Evolutionary conservation across 2,329 filamentous ascomycete genomes (phyloP).

Genomic region (Cladophialophora yegresii): DNA sequence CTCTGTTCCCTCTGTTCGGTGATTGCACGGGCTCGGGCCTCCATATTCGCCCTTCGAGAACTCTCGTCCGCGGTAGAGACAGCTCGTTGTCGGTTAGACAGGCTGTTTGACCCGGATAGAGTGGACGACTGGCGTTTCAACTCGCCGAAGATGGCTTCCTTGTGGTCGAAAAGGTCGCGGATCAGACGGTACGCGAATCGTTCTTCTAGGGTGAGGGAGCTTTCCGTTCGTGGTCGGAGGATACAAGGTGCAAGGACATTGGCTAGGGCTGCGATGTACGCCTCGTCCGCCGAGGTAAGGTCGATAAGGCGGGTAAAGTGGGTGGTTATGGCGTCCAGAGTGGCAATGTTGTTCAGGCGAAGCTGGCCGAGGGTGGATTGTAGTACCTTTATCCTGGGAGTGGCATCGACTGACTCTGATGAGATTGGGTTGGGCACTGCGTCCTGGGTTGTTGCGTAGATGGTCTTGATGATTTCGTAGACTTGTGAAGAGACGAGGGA

Average conservation of each 20-base stretch:
- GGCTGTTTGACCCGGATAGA: conserved; percentile 28
- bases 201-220: conserved; percentile 90
- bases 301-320: conserved; percentile 97
- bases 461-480: conserved; percentile 97
- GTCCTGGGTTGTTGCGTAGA: conserved; percentile 83
- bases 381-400: conserved; percentile 74
- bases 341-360: conserved; percentile 94
- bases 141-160: conserved; percentile 92
- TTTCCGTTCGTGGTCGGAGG: conserved; percentile 82
- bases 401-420: conserved; percentile 32
- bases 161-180: conserved; percentile 88
- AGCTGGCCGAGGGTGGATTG: conserved; percentile 95
- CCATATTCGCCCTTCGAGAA: conserved; percentile 89
- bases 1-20: conserved; percentile 59
- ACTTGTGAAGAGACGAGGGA: conserved; percentile 98
- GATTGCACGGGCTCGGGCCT: conserved; percentile 83
- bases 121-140: conserved; percentile 70
- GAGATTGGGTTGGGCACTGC: conserved; percentile 66
- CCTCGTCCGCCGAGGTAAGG: conserved; percentile 90
- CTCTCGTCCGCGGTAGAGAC: conserved; percentile 79
- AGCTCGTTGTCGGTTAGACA: conserved; percentile 57
- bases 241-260: conserved; percentile 79
- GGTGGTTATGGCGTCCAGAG: conserved; percentile 96
- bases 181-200: conserved; percentile 88
- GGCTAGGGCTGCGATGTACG: conserved; percentile 74